Base-by-base conservation (phyloP, 139 green algal species). In the Chlamydomonas sphaeroides region DNA sequence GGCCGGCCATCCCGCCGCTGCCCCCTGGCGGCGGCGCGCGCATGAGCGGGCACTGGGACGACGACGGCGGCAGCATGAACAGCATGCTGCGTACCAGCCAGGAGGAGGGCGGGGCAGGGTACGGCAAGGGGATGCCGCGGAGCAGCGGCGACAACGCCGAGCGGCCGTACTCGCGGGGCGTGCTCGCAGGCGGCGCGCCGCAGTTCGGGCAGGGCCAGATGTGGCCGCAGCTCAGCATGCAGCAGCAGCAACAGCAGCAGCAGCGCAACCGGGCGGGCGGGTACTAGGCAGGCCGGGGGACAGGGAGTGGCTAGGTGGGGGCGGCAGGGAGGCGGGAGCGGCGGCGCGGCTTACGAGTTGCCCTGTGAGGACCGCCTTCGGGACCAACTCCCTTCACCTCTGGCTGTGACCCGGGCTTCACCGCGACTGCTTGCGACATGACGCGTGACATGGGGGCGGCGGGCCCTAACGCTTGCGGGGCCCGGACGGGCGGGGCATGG, bases 221-320 rank as follows among this genome's bases (percentile, higher is more conserved):
- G 41, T 80, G 74, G 74, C 74, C 74, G 42, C 74, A 80, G 39
- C 59, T 80, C 6, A 61, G 61, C 30, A 59, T 80, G 74, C 72
- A 80, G 72, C 72, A 68, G 72, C 72, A 79, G 56, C 72, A 68
- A 56, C 72, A 80, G 72, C 74, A 80, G 59, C 74, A 70, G 59
- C 74, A 79, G 72, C 72, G 72, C 28, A 79, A 79, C 72, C 38
- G 72, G 36, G 72, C 56, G 45, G 45, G 45, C 45, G n/a, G n/a
- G n/a, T n/a, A n/a, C n/a, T n/a, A n/a, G n/a, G n/a, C n/a, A n/a
- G n/a, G n/a, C n/a, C n/a, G n/a, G n/a, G n/a, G n/a, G n/a, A n/a
- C n/a, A n/a, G n/a, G n/a, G n/a, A n/a, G n/a, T n/a, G n/a, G n/a
- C n/a, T n/a, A n/a, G n/a, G n/a, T n/a, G n/a, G n/a, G n/a, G n/a